Conservation (phyloP, 1,284 basidiomycete species). For the Apiotrichum brassicae region DNA sequence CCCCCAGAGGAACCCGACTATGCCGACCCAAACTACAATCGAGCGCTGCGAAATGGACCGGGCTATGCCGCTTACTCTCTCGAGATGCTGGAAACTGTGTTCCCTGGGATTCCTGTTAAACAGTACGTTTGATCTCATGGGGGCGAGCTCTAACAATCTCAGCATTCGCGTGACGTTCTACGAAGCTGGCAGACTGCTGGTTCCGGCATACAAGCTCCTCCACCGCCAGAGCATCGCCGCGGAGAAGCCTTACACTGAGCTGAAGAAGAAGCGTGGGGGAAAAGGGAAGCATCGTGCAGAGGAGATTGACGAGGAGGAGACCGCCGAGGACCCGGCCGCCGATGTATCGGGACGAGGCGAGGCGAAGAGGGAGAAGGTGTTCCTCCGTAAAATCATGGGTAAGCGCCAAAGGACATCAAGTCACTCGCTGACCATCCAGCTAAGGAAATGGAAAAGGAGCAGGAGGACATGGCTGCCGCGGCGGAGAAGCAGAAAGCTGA, state of each 20-base stretch:
- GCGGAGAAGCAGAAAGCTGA: constrained; percentile 24
- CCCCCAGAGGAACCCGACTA: constrained; percentile 15
- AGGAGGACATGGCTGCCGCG: constrained; percentile 19
- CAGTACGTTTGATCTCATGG: constrained; percentile 23
- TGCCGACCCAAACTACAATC: constrained; percentile 19
- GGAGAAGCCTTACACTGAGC: constrained; percentile 24
- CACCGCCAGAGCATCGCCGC: constrained; percentile 8
- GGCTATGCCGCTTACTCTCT: neutral
- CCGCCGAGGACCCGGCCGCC: neutral
- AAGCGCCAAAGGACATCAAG: no score
- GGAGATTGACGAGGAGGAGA: neutral
- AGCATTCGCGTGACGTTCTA: constrained; percentile 23
- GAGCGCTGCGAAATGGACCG: neutral
- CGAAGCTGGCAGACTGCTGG: constrained; percentile 15
- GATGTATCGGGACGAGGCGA: neutral
- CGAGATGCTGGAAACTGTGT: constrained; percentile 1
- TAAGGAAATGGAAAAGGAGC: constrained; percentile 11
- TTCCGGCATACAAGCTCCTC: constrained; percentile 27
- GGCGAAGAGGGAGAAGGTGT: constrained; percentile 1
- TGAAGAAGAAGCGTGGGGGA: constrained; percentile 24
- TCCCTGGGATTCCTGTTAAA: constrained; percentile 10
- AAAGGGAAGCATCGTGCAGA: constrained; percentile 47
- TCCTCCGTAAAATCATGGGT: constrained; percentile 11
- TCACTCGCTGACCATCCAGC: constrained; percentile 8
- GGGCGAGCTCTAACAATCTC: neutral